Percentiles rank a stretch among this genome's conserved stretches.
phyloP scores from a whole-genome alignment of 352 stramenopile genomes.

The Thraustochytrium sp. region DNA sequence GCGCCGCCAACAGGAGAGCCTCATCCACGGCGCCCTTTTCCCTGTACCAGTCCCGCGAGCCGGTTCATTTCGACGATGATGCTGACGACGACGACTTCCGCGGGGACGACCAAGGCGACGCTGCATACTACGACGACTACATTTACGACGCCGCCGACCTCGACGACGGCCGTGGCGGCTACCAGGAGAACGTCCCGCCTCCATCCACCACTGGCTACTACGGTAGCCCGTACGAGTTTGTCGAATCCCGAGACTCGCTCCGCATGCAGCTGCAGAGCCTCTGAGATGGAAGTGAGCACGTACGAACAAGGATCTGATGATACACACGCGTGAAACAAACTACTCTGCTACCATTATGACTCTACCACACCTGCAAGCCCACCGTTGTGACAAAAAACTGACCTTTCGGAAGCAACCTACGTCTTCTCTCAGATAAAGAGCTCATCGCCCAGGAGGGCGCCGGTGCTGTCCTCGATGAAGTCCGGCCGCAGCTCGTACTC shows the following conservation, averaged over 20 bases:
- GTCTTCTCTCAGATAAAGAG: constrained; percentile 5
- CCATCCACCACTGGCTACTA: no score
- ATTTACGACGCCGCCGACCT: background rate
- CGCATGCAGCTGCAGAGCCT: background rate
- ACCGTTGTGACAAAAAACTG: no score
- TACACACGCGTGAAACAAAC: no score
- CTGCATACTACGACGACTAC: background rate
- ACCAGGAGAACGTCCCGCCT: no score
- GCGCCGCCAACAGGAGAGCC: no score
- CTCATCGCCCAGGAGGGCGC: constrained; percentile 12
- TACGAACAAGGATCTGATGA: no score
- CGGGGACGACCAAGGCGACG: background rate
- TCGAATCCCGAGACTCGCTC: constrained; percentile 11
- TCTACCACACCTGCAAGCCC: no score
- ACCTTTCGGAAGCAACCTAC: background rate
- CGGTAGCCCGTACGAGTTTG: background rate
- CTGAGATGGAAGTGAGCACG: no score
- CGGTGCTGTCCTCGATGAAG: background rate
- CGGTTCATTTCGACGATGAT: background rate
- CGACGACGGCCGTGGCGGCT: background rate
- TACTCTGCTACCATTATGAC: no score
- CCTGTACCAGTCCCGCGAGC: background rate
- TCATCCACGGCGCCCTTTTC: background rate
- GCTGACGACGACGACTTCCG: background rate
- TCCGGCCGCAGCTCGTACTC: constrained; percentile 1